Evolutionary conservation across 371 early-diverging fungal species (phyloP).

Genomic region (Apophysomyces ossiformis): DNA sequence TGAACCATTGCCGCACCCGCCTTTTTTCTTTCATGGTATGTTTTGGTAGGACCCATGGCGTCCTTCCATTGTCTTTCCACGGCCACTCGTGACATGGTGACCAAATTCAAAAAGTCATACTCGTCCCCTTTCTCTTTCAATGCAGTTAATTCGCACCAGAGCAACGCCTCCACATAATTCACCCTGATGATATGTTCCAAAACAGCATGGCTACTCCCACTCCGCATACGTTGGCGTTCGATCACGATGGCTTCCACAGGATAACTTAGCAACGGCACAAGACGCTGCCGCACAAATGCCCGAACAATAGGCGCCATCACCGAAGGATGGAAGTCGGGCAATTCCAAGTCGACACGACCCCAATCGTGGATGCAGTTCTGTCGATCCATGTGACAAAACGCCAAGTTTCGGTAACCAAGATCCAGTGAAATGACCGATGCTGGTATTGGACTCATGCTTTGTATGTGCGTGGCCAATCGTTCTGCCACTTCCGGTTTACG

Average conservation of each 20-base stretch:
- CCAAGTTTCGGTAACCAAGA: constrained; percentile 74
- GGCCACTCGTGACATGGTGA: no score
- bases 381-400: constrained; percentile 55
- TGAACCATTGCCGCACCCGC: constrained; percentile 40
- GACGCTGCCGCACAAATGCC: neutral
- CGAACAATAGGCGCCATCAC: constrained; percentile 2
- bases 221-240: constrained; percentile 58
- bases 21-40: constrained; percentile 31
- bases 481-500: neutral
- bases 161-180: constrained; percentile 59
- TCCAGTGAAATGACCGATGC: constrained; percentile 69
- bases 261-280: constrained; percentile 2
- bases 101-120: neutral
- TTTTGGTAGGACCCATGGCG: constrained; percentile 9
- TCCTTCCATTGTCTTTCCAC: constrained; percentile 32
- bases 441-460: constrained; percentile 17
- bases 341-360: constrained; percentile 40
- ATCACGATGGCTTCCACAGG: constrained; percentile 37
- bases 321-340: constrained; percentile 6
- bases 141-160: constrained; percentile 42
- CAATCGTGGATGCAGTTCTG: constrained; percentile 45
- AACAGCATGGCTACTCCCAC: constrained; percentile 36
- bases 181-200: constrained; percentile 54
- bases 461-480: neutral
- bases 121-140: neutral